These are phyloP conservation scores for Blastobotrys peoriensis DNA, from an alignment of 805 yeast genomes.

Conservation along the genomic window DNA sequence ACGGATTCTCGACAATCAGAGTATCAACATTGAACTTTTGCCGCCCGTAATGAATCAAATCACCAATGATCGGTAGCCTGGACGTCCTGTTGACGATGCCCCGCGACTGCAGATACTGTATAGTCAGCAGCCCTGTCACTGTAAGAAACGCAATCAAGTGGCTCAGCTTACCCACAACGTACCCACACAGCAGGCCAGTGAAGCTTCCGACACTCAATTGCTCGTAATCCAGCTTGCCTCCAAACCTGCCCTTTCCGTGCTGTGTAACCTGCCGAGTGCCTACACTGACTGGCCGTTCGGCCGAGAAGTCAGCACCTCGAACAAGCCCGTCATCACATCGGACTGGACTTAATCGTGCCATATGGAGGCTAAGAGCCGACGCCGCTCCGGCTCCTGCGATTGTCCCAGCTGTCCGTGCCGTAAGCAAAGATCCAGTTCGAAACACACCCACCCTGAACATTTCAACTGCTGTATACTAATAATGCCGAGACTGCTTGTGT, in stretches of 20 bases:
- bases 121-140: constrained; percentile 38
- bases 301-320: no score
- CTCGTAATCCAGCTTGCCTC: constrained; percentile 44
- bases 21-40: constrained; percentile 16
- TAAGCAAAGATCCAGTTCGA: no score
- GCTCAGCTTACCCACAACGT: constrained; percentile 55
- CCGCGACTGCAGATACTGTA: constrained; percentile 52
- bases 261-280: background rate
- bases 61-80: constrained; percentile 16
- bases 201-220: constrained; percentile 61
- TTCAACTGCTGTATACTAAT: no score
- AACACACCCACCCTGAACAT: no score
- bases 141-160: constrained; percentile 46
- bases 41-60: constrained; percentile 9
- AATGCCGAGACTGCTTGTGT: no score
- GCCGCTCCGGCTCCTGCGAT: no score
- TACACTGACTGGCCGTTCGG: no score
- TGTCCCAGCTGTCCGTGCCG: no score
- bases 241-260: constrained; percentile 9
- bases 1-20: constrained; percentile 33
- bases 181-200: constrained; percentile 53
- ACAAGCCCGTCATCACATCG: no score
- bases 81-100: constrained; percentile 33
- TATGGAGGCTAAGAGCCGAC: no score
- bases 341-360: no score